Base-by-base conservation (phyloP, 345 rosid species). In the Pugionium cornutum region DNA sequence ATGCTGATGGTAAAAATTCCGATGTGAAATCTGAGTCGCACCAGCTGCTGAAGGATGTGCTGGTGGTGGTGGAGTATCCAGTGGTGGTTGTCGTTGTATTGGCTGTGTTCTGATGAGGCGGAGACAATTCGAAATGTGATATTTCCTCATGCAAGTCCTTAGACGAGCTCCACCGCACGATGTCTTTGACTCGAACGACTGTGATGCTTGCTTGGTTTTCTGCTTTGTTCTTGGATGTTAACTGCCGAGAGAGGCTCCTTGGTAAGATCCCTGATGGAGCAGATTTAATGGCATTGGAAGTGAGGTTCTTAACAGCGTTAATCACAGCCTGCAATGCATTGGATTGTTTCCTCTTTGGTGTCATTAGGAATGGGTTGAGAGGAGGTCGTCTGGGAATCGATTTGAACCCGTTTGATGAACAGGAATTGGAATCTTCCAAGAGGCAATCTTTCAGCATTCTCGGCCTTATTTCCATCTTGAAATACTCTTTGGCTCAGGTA, bases 381-480 rank as follows among this genome's bases (percentile, higher is more conserved):
- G 31, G 58, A 43, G 67, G 31, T 35, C 51, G 62, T 57, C 79
- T 49, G 0, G 81, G 78, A 45, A 78, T 59, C 3, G 84, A 76
- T 33, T 40, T 69, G 83, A 80, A 77, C 36, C 79, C 84, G 18
- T 44, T 75, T 7, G 84, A 80, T 31, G 80, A 80, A 53, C 68
- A 73, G 1, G 88, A 77, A 35, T 49, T 70, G 2, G 79, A 56
- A 62, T 89, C 96, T 42, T 84, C 91, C 1, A 28, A n/a, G 65
- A 92, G 94, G 52, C 87, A 87, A 59, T 89, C 98, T 77, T 89
- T 92, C 41, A 92, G 91, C 97, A 79, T 66, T 45, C 77, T 71
- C 31, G 67, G 53, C 57, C 55, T 58, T 50, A 46, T 32, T 57
- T 75, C 67, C 77, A 73, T 73, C 31, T 18, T 46, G 56, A 60